Base-by-base conservation (phyloP, 192 early-diverging fungal genomes). In the Linnemannia exigua region DNA sequence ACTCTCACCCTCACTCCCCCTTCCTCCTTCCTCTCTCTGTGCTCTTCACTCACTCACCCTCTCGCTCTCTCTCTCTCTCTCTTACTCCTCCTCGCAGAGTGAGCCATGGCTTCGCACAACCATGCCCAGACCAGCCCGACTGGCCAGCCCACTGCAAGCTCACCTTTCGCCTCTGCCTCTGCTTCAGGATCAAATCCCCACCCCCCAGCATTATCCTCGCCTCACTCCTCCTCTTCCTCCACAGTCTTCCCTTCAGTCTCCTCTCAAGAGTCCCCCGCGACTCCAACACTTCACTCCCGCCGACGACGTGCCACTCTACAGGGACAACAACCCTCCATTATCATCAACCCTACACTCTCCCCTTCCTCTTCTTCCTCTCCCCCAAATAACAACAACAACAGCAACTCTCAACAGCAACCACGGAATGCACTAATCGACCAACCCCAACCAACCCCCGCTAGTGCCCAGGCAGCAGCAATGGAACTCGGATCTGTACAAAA, bases 231-330 rank as follows among this genome's bases (percentile, higher is more conserved):
- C 50, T 63, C 77, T 41, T 41, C 76, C 72, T 33, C 70, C 19
- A 54, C 76, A 33, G 51, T 50, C 70, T 66, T 63, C 63, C 74
- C 48, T 14, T 15, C 37, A 15, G 37, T 38, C 35, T 75, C 67
- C 44, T 35, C 52, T 31, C 70, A 51, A 48, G 71, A 77, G 44
- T 44, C 76, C 20, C 50, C 58, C 25, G 22, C 61, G 16, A 51
- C 37, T 70, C 77, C 82, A 31, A 52, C 82, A 25, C 50, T 85
- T 3, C 82, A 85, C 69, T 79, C 82, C 20, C 82, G 82, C 61
- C 82, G 82, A n/a, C 66, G 82, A 22, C 63, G 82, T 37, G 82
- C 82, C 8, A 85, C 82, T 7, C 41, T 85, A 14, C 77, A 79
- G 61, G 82, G 82, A 14, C 72, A 85, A 47, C 82, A 76, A 46